Evolutionary conservation across 805 yeast genomes (phyloP).

Genomic region (Lipomyces yamadae): DNA sequence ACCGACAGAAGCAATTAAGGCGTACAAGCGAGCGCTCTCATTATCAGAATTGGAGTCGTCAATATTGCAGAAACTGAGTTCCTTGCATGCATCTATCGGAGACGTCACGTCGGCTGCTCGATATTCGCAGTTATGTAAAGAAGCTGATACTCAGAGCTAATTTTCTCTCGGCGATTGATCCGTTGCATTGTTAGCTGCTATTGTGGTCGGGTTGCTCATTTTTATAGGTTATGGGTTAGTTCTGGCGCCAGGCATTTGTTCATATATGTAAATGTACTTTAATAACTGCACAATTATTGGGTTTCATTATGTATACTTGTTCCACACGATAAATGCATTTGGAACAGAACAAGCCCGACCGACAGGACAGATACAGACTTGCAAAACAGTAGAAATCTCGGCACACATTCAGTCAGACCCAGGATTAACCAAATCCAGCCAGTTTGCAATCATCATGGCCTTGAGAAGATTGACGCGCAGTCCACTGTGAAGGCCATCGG

Average conservation of each 20-base stretch:
- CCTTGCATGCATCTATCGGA: slow-evolving; percentile 61
- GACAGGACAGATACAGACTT: slow-evolving; percentile 39
- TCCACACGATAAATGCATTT: not conserved
- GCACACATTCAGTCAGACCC: slow-evolving; percentile 53
- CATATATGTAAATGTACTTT: slow-evolving; percentile 4
- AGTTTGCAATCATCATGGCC: slow-evolving; percentile 34
- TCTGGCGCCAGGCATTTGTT: not conserved
- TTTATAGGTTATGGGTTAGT: not conserved
- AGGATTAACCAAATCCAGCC: slow-evolving; percentile 28
- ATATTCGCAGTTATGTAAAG: slow-evolving; percentile 71
- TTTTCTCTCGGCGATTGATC: not conserved
- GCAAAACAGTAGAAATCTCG: slow-evolving; percentile 67
- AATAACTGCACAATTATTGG: not conserved
- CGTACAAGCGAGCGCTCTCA: slow-evolving; percentile 75
- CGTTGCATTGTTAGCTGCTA: not conserved
- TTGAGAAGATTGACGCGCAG: slow-evolving; percentile 28
- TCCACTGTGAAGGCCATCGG: slow-evolving; percentile 25
- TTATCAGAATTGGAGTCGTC: slow-evolving; percentile 60
- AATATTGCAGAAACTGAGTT: slow-evolving; percentile 69
- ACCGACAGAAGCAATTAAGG: slow-evolving; percentile 71
- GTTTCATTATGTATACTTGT: not conserved
- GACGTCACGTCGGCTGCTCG: slow-evolving; percentile 59
- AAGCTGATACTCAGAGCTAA: slow-evolving; percentile 70
- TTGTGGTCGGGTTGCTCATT: not conserved
- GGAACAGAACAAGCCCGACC: too few species aligned